Evolutionary conservation across 83 land plant genomes (phyloP).

Genomic region (Diphasiastrum complanatum): DNA sequence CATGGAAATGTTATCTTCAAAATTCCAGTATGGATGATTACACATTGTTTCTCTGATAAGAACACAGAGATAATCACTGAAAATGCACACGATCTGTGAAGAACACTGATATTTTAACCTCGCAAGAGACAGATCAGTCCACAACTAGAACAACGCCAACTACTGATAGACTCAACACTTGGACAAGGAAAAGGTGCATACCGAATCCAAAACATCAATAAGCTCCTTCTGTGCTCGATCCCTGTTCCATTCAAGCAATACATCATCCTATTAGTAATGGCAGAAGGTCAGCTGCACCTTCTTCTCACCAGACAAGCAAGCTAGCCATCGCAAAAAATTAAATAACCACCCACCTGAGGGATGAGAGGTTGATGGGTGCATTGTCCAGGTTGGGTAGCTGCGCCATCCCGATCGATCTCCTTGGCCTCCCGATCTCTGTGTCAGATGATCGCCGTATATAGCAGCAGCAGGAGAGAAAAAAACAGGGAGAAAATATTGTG

Average conservation of each 20-base stretch:
- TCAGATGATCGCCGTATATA: too few relatives aligned
- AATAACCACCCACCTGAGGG: conserved; percentile 66
- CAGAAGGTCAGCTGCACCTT: neutral
- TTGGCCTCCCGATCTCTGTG: too few relatives aligned
- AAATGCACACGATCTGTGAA: neutral
- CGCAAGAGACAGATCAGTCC: too few relatives aligned
- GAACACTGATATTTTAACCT: neutral
- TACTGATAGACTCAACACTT: too few relatives aligned
- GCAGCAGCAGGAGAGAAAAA: too few relatives aligned
- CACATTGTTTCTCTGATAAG: neutral
- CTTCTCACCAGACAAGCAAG: neutral
- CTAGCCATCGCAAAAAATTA: neutral
- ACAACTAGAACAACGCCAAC: too few relatives aligned
- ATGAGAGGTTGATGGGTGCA: conserved; percentile 68
- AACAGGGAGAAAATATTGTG: too few relatives aligned
- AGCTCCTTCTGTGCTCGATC: conserved; percentile 53
- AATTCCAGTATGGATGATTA: neutral
- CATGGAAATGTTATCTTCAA: neutral
- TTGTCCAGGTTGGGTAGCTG: conserved; percentile 88
- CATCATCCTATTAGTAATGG: neutral
- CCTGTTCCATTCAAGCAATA: conserved; percentile 27
- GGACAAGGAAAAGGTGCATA: too few relatives aligned
- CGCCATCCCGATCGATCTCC: conserved; percentile 42
- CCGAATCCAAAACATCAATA: conserved; percentile 27
- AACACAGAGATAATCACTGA: neutral